Evolutionary conservation across 2,329 filamentous ascomycete genomes (phyloP), one percentile per base, ranked within the genome.

Genomic region (Karstenula rhodostoma): DNA sequence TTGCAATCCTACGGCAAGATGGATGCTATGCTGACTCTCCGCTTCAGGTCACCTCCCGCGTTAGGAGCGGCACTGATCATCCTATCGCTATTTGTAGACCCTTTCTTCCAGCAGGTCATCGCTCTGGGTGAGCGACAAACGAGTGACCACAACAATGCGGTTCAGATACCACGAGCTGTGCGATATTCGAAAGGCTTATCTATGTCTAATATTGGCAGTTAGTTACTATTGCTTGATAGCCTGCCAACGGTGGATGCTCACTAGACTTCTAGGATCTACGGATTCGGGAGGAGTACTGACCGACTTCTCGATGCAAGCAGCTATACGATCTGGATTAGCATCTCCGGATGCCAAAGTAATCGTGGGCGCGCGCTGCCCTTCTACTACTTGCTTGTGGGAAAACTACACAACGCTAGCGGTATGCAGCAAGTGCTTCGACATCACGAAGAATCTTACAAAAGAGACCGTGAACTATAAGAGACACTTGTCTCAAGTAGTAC

Each of bases 241-340:
- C 43, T 7, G 6, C 12, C 19, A 25, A 46, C 23, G 12, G 19
- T 19, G 8, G 12, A 23, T 8, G 43, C 19, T 46, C 4, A 46
- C 43, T 6, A 2, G n/a, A 5, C 7, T 25, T 23, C 43, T n/a
- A 46, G 43, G 19, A 13, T 8, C 15, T 46, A 23, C 9, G 12
- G 43, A 46, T 12, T 7, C 19, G 1, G 5, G 9, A 53, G 17
- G 23, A 42, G 35, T 42, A 25, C 13, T 25, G 7, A 27, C 50
- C 5, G 50, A 53, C 19, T 42, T 23, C 33, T 53, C 32, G 1
- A 53, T 53, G 50, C 50, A 53, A 40, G 50, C 50, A 13, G 50
- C 50, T 6, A 53, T 53, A 7, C 32, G 35, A 17, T 53, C 50
- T 8, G 50, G 50, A 40, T 19, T 53, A 6, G 35, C 50, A 23